Percentiles rank a stretch among this genome's conserved stretches.
Conservation (phyloP, 148 eudicot genomes). For the Rhododendron ovatum region DNA sequence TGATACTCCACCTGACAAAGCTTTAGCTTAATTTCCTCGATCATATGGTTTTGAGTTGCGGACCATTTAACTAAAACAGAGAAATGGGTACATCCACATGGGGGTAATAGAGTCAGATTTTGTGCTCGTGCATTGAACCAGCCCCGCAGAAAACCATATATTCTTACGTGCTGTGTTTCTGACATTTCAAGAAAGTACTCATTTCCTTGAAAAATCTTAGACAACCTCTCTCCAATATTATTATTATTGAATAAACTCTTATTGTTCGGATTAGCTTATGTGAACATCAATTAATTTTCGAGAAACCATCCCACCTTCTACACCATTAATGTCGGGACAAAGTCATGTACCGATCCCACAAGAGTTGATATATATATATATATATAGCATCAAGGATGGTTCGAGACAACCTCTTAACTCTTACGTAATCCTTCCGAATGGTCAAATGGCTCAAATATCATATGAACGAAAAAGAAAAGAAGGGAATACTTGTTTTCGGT, state of each 20-base stretch:
- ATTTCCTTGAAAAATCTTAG: neutral
- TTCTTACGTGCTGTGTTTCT: neutral
- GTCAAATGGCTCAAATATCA: too few species aligned
- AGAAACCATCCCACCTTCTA: too few species aligned
- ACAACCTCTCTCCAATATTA: neutral
- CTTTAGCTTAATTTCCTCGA: neutral
- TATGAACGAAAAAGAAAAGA: neutral
- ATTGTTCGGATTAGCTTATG: neutral
- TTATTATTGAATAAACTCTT: neutral
- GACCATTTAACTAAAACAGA: neutral
- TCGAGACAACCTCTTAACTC: neutral
- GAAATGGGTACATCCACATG: neutral
- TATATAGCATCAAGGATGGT: too few species aligned
- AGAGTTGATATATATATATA: too few species aligned
- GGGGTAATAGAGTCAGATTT: neutral
- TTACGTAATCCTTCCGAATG: neutral
- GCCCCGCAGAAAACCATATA: neutral
- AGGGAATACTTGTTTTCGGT: neutral
- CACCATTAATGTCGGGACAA: too few species aligned
- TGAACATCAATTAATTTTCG: too few species aligned
- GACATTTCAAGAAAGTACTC: neutral
- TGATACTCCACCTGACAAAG: neutral
- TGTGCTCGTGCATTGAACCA: neutral
- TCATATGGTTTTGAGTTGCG: neutral
- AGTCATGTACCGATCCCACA: too few species aligned